Conservation (phyloP, 345 rosid genomes). For the Tarenaya hassleriana region DNA sequence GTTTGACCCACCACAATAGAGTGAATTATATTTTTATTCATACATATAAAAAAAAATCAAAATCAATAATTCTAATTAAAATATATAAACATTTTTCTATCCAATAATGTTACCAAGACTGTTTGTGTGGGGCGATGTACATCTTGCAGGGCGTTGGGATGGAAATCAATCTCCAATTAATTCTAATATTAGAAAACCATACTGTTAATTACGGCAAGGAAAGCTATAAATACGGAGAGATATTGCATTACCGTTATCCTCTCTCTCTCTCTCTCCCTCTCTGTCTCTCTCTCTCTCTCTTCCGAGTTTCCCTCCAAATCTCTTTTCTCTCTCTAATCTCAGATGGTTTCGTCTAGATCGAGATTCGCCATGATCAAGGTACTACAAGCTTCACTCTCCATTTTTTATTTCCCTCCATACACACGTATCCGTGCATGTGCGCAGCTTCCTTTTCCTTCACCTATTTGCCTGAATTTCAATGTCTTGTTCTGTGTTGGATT, state of each 20-base stretch:
- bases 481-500: too few relatives aligned
- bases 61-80: too few relatives aligned
- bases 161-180: slow-evolving; percentile 13
- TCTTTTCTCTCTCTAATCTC: slow-evolving; percentile 8
- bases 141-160: neutral
- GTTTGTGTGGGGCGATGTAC: neutral
- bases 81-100: too few relatives aligned
- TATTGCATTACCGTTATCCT: slow-evolving; percentile 19
- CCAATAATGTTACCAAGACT: too few relatives aligned
- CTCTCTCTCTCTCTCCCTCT: neutral
- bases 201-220: slow-evolving; percentile 16
- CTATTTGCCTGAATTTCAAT: too few relatives aligned
- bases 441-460: too few relatives aligned
- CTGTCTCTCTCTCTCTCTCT: slow-evolving; percentile 1
- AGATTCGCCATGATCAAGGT: slow-evolving; percentile 25
- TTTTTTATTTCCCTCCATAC: too few relatives aligned
- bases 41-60: too few relatives aligned
- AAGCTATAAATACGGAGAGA: slow-evolving; percentile 12
- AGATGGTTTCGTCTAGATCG: neutral
- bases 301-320: slow-evolving; percentile 21
- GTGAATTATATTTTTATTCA: too few relatives aligned
- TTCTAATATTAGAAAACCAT: slow-evolving; percentile 11
- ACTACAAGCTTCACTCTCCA: neutral
- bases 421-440: too few relatives aligned
- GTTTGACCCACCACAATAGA: too few relatives aligned